Evolutionary conservation across 805 yeast genomes (phyloP).

Genomic region (Myxozyma vanderwaltii): DNA sequence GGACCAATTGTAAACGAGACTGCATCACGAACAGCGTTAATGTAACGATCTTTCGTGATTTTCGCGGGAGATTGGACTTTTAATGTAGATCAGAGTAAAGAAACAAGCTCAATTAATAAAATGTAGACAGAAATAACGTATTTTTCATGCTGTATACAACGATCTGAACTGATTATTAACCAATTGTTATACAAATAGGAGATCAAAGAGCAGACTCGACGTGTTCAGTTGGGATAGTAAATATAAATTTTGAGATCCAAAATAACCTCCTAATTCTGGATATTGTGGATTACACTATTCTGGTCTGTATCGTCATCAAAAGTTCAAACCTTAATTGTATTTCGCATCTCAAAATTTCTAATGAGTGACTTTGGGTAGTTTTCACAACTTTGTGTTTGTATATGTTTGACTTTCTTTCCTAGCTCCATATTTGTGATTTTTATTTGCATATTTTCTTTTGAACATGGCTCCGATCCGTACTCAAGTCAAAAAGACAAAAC

Average conservation of each 20-base stretch:
- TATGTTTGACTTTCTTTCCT: too few species aligned
- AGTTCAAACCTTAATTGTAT: background rate
- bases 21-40: background rate
- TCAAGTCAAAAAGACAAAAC: constrained; percentile 1
- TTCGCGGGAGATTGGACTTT: too few species aligned
- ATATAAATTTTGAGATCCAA: background rate
- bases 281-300: background rate
- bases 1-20: background rate
- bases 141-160: background rate
- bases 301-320: background rate
- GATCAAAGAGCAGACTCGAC: background rate
- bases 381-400: background rate
- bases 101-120: background rate
- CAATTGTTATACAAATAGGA: too few species aligned
- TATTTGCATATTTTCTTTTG: background rate
- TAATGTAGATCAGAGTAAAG: background rate
- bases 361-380: background rate
- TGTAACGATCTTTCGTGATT: background rate
- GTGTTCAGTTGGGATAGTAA: constrained; percentile 5
- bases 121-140: background rate
- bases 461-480: constrained; percentile 16
- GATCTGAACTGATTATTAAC: too few species aligned
- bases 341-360: background rate
- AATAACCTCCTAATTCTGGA: background rate
- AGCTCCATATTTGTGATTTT: too few species aligned